Base-by-base conservation (phyloP, 768 basidiomycete genomes). In the Lyophyllum shimeji region DNA sequence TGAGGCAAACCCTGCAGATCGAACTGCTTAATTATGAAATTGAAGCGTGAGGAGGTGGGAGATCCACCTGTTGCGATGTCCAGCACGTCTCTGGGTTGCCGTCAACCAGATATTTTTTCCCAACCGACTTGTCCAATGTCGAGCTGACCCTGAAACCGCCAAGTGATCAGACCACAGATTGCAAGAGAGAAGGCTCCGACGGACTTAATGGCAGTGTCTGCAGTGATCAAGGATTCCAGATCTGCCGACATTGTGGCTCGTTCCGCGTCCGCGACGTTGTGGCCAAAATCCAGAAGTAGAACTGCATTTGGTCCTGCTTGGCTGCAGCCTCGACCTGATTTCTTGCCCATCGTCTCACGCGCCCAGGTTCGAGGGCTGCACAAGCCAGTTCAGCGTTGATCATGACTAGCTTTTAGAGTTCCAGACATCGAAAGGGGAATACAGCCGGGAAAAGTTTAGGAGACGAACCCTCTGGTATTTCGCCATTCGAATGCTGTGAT, bases 1-100 rank as follows among this genome's bases (percentile, higher is more conserved):
- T 93, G 91, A 1, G 89, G 90, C 11, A 85, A 75, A 21, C 90
- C 90, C 91, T 93, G 61, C n/a, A 43, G 12, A 37, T 12, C 11
- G n/a, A 31, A 1, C 45, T 7, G n/a, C 20, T 25, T n/a, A 2
- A 34, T 5, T 39, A 21, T 25, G 31, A 40, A 23, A 7, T 33
- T 18, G 45, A 33, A 25, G 29, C 25, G 29, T 2, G 9, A 0
- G 46, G 27, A 46, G 46, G 7, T 1, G 27, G 29, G 15, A n/a
- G 39, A 17, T 27, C 45, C 56, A 88, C 90, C 79, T 89, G 87
- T 69, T 86, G 85, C 15, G 90, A 91, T 21, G 89, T 86, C 90
- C 90, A 93, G 67, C 90, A 93, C 7, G 90, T 93, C 67, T 90
- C 90, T 52, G 84, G 82, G 60, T 75, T 88, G 23, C 78, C 75